Conservation (phyloP, 805 yeast genomes). For the Metschnikowia hibisci region DNA sequence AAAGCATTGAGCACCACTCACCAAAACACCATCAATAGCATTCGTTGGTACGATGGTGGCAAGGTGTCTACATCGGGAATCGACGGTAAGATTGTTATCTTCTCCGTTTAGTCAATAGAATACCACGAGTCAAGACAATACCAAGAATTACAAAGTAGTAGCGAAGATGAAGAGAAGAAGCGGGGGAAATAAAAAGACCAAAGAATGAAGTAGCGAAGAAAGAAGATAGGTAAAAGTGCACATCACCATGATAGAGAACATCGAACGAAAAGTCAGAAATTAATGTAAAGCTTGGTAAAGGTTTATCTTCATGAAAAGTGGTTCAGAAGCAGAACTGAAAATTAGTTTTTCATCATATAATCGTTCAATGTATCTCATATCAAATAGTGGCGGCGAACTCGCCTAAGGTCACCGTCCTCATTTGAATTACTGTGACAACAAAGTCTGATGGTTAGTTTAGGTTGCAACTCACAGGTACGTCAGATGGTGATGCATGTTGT, state of each 20-base stretch:
- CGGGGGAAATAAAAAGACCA: background rate
- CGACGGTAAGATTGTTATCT: constrained; percentile 89
- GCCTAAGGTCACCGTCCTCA: constrained; percentile 15
- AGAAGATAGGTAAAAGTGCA: background rate
- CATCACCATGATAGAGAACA: background rate
- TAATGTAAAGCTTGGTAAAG: constrained; percentile 51
- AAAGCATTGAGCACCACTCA: constrained; percentile 68
- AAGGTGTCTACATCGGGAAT: constrained; percentile 70
- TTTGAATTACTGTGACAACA: background rate
- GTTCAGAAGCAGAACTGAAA: constrained; percentile 99
- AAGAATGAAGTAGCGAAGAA: background rate
- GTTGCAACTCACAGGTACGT: constrained; percentile 23
- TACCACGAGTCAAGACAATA: background rate
- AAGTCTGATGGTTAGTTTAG: background rate
- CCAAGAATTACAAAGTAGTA: no score
- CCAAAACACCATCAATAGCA: constrained; percentile 79
- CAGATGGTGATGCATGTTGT: constrained; percentile 98
- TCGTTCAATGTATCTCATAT: constrained; percentile 10
- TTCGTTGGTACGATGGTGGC: constrained; percentile 46
- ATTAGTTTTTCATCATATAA: constrained; percentile 57
- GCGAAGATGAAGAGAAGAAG: background rate
- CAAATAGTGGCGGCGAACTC: constrained; percentile 14
- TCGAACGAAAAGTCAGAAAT: constrained; percentile 31
- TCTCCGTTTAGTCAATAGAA: constrained; percentile 23
- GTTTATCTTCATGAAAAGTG: constrained; percentile 70